These are phyloP conservation scores for Penicillium roqueforti DNA, from an alignment of 495 filamentous ascomycete genomes.

Conservation along the genomic window DNA sequence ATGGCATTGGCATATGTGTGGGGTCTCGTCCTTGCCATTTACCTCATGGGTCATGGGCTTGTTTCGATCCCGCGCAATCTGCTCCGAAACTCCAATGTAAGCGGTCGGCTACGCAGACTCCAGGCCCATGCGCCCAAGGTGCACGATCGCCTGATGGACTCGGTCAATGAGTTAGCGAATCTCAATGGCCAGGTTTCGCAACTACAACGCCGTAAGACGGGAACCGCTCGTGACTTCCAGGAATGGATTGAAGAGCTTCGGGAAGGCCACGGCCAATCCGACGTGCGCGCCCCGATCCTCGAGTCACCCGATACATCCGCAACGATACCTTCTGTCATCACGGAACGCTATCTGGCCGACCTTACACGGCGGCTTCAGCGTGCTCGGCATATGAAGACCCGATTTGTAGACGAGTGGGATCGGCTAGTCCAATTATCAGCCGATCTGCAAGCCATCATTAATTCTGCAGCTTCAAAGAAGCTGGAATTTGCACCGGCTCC, in stretches of 20 bases:
- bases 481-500: constrained; percentile 66
- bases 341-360: constrained; percentile 87
- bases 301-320: constrained; percentile 31
- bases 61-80: constrained; percentile 84
- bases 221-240: constrained; percentile 73
- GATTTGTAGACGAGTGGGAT: constrained; percentile 86
- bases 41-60: constrained; percentile 94
- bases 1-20: constrained; percentile 95
- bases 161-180: constrained; percentile 73
- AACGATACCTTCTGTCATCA: constrained; percentile 72
- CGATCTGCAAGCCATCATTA: constrained; percentile 74
- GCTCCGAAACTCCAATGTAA: constrained; percentile 69
- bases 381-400: constrained; percentile 73
- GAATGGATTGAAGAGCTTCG: constrained; percentile 94
- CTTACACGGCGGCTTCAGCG: constrained; percentile 75
- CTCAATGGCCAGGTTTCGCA: constrained; percentile 74
- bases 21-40: constrained; percentile 86
- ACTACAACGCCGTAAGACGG: constrained; percentile 75
- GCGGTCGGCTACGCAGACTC: constrained; percentile 63
- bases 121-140: constrained; percentile 75
- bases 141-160: constrained; percentile 85
- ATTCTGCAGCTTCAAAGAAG: constrained; percentile 74
- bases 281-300: constrained; percentile 51
- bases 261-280: constrained; percentile 66
- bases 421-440: constrained; percentile 66